These are phyloP conservation scores for Elsinoe batatas DNA, from an alignment of 2,329 filamentous ascomycete species.

Conservation along the genomic window DNA sequence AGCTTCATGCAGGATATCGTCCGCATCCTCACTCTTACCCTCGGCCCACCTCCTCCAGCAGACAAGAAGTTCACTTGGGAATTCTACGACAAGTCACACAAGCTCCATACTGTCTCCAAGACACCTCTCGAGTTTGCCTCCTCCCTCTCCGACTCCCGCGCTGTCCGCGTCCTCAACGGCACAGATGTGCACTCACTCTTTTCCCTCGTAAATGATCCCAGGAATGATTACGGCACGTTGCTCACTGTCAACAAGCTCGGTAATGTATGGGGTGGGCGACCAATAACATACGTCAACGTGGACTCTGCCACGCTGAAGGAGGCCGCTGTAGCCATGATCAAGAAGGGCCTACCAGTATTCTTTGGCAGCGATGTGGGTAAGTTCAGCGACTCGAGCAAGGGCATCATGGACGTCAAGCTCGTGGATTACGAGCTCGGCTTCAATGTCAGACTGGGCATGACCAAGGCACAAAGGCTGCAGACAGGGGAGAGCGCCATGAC, in stretches of 20 bases:
- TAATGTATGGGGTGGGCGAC: constrained; percentile 68
- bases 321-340: constrained; percentile 67
- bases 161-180: constrained; percentile 48
- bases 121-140: constrained; percentile 64
- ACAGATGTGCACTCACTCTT: constrained; percentile 60
- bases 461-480: constrained; percentile 63
- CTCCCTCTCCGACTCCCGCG: constrained; percentile 52
- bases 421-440: constrained; percentile 79
- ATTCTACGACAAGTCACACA: constrained; percentile 60
- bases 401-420: constrained; percentile 71
- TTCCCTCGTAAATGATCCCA: constrained; percentile 76
- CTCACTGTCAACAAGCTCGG: constrained; percentile 70
- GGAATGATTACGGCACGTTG: constrained; percentile 61
- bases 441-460: constrained; percentile 62
- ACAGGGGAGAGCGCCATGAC: constrained; percentile 77
- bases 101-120: constrained; percentile 50
- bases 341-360: constrained; percentile 70
- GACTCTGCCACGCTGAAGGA: constrained; percentile 62
- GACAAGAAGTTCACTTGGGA: constrained; percentile 67
- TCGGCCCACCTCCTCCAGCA: constrained; percentile 67
- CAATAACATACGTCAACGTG: constrained; percentile 75
- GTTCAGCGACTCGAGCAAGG: constrained; percentile 56
- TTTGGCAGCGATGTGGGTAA: constrained; percentile 85
- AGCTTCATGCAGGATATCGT: constrained; percentile 73
- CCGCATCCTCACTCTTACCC: constrained; percentile 67